A percentile compares a stretch with the other conserved stretches of the same genome.
These are phyloP conservation scores for Pythium myriotylum DNA, from an alignment of 352 stramenopile species.

Conservation along the genomic window DNA sequence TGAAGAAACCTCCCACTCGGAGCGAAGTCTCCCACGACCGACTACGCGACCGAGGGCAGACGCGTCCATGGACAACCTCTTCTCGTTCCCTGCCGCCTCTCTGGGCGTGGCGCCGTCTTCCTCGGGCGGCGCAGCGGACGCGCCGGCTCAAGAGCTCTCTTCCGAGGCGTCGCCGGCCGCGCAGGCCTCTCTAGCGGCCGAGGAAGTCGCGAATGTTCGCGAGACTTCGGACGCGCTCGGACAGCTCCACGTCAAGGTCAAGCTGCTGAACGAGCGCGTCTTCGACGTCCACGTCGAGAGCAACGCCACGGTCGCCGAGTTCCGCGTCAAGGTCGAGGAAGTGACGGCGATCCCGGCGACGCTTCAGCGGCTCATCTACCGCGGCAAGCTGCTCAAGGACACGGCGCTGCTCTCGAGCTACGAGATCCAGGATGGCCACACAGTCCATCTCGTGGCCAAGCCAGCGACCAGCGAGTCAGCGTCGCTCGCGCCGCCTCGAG, in stretches of 20 bases:
- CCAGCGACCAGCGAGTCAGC: conserved; percentile 7
- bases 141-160: conserved; percentile 5
- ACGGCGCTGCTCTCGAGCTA: conserved; percentile 68
- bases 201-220: conserved; percentile 12
- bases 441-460: conserved; percentile 90
- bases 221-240: not conserved
- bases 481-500: too few relatives aligned
- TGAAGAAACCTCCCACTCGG: conserved; percentile 22
- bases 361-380: conserved; percentile 92
- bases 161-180: not conserved
- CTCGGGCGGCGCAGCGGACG: not conserved
- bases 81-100: conserved; percentile 26
- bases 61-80: conserved; percentile 28
- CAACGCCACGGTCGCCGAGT: conserved; percentile 56
- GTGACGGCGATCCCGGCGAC: conserved; percentile 58
- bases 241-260: conserved; percentile 57
- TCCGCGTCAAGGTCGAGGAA: conserved; percentile 58
- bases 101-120: not conserved
- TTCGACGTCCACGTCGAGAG: conserved; percentile 57
- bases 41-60: not conserved
- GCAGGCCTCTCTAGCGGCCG: not conserved
- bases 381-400: conserved; percentile 89
- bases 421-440: conserved; percentile 91
- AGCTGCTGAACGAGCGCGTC: conserved; percentile 79
- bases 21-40: not conserved